These are phyloP conservation scores for Penicillium palitans DNA, from an alignment of 2,329 filamentous ascomycete genomes.

Conservation along the genomic window DNA sequence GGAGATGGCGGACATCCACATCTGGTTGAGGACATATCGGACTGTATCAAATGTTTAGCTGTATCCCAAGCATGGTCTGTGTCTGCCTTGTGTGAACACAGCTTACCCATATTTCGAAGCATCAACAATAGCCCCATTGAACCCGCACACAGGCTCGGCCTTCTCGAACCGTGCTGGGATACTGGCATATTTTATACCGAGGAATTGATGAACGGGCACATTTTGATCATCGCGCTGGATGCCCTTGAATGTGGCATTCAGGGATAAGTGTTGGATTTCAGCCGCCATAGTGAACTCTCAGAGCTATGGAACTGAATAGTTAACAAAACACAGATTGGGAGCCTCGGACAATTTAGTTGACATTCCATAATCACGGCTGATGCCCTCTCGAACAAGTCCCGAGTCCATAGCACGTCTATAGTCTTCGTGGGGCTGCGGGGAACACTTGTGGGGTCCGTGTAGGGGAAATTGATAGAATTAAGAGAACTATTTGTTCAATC, in stretches of 20 bases:
- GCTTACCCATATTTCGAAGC: conserved; percentile 36
- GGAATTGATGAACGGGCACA: conserved; percentile 27
- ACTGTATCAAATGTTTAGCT: conserved; percentile 27
- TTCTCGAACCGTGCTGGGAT: conserved; percentile 35
- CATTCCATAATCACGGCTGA: conserved; percentile 12
- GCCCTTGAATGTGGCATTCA: conserved; percentile 33
- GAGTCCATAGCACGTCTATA: background rate
- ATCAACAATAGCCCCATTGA: conserved; percentile 34
- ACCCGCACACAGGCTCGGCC: conserved; percentile 25
- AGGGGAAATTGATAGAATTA: background rate
- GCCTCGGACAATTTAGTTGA: background rate
- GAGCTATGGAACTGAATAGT: background rate
- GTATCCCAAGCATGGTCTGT: background rate
- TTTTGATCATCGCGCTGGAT: conserved; percentile 11
- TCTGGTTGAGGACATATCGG: conserved; percentile 46
- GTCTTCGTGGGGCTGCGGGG: conserved; percentile 1
- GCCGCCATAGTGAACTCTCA: conserved; percentile 20
- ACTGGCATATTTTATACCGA: conserved; percentile 36
- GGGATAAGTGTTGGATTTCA: conserved; percentile 24
- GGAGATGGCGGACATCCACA: conserved; percentile 46
- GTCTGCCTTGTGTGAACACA: background rate
- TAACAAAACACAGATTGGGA: background rate
- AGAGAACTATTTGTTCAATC: background rate
- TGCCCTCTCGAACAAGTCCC: conserved; percentile 17
- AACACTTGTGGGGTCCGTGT: background rate